phyloP scores from a whole-genome alignment of 257 asterid species.

The Nyctanthes arbortristis region DNA sequence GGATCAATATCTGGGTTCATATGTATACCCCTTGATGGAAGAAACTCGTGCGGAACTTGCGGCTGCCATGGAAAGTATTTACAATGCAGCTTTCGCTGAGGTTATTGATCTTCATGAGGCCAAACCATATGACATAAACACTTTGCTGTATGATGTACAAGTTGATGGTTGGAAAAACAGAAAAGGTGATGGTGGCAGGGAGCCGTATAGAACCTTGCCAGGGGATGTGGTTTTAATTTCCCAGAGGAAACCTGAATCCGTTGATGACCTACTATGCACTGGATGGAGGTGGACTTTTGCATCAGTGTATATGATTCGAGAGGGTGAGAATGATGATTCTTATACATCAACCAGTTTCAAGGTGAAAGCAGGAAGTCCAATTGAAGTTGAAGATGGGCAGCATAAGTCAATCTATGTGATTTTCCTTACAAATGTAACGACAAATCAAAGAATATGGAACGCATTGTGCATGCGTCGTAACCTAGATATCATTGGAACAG shows the following conservation, averaged over 20 bases:
- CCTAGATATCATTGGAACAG: slow-evolving; percentile 31
- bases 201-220: slow-evolving; percentile 50
- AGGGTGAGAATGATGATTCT: slow-evolving; percentile 28
- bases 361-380: slow-evolving; percentile 23
- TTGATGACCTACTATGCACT: slow-evolving; percentile 30
- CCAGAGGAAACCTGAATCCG: slow-evolving; percentile 40
- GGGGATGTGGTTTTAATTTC: slow-evolving; percentile 51
- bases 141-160: slow-evolving; percentile 13
- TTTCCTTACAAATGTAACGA: slow-evolving; percentile 40
- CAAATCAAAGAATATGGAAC: slow-evolving; percentile 54
- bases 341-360: slow-evolving; percentile 15
- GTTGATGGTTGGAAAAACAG: slow-evolving; percentile 46
- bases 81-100: slow-evolving; percentile 57
- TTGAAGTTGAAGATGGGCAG: slow-evolving; percentile 16
- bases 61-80: slow-evolving; percentile 39
- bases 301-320: slow-evolving; percentile 29
- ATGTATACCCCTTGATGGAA: slow-evolving; percentile 49
- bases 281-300: slow-evolving; percentile 46
- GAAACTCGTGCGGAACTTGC: slow-evolving; percentile 56
- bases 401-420: slow-evolving; percentile 32
- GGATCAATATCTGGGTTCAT: slow-evolving; percentile 47
- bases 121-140: background rate
- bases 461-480: slow-evolving; percentile 38
- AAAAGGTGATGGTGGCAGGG: slow-evolving; percentile 28
- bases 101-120: slow-evolving; percentile 21